Evolutionary conservation across 257 asterid genomes (phyloP).

Genomic region (Nicotiana otophora): DNA sequence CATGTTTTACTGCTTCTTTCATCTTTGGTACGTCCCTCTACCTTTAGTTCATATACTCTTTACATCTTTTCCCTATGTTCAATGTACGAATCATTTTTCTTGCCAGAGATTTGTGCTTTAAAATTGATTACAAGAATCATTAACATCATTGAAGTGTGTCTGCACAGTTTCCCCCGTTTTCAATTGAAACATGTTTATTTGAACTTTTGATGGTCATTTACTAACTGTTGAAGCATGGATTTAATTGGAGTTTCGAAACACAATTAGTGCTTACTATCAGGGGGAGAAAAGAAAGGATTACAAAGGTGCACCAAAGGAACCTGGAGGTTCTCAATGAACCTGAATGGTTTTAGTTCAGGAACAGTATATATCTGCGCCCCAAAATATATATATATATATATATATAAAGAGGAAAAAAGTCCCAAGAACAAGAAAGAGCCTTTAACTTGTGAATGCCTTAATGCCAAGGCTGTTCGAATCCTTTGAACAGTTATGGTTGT

Average conservation of each 20-base stretch:
- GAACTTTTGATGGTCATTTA: neutral
- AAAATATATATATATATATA: too few relatives aligned
- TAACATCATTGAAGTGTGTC: neutral
- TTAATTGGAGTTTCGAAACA: neutral
- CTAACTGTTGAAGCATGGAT: neutral
- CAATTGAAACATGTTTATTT: neutral
- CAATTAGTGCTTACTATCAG: neutral
- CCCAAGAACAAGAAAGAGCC: neutral
- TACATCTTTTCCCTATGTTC: conserved; percentile 5
- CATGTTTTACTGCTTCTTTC: conserved; percentile 94
- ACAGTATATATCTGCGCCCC: too few relatives aligned
- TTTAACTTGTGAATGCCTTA: neutral
- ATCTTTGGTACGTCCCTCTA: conserved; percentile 75
- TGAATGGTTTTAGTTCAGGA: neutral
- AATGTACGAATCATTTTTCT: neutral
- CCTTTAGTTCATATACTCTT: conserved; percentile 2
- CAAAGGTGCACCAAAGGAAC: neutral
- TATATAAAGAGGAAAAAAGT: neutral
- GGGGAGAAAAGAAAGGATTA: neutral
- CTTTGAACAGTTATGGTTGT: neutral
- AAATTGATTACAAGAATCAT: neutral
- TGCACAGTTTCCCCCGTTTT: neutral
- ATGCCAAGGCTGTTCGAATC: neutral
- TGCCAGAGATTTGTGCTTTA: neutral
- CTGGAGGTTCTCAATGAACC: neutral